Evolutionary conservation across 1,284 basidiomycete genomes (phyloP).

Genomic region (Ceratobasidium sp.): DNA sequence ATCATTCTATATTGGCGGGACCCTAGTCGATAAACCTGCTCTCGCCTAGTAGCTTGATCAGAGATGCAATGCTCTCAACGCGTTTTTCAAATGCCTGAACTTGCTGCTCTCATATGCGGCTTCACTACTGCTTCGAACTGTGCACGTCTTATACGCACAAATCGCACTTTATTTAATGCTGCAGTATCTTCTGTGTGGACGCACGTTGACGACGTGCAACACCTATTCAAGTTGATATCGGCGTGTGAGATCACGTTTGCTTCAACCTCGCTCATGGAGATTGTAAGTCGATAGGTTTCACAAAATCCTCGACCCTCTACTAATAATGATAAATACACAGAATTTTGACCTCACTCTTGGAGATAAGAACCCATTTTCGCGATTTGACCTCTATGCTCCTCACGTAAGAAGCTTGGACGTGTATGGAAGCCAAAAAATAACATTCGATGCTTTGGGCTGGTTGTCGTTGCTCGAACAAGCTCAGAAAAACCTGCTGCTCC

Average conservation of each 20-base stretch:
- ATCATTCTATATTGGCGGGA: too few species aligned
- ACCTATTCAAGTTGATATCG: background rate
- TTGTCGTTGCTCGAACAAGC: background rate
- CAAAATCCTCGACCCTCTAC: too few species aligned
- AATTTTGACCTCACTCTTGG: too few species aligned
- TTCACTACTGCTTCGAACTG: background rate
- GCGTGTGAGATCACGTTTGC: too few species aligned
- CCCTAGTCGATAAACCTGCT: too few species aligned
- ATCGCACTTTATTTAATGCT: background rate
- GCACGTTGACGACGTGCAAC: background rate
- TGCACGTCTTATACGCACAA: background rate
- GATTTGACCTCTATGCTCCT: conserved; percentile 23
- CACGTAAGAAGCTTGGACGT: conserved; percentile 8
- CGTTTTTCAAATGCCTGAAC: background rate
- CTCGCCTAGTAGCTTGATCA: too few species aligned
- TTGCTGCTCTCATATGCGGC: background rate
- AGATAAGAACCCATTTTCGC: background rate
- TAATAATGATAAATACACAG: too few species aligned
- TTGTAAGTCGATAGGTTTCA: too few species aligned
- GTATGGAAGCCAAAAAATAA: background rate
- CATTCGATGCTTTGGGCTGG: too few species aligned
- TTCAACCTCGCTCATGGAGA: too few species aligned
- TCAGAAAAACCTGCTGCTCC: background rate
- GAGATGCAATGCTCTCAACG: background rate
- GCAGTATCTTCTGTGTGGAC: background rate